phyloP scores from a whole-genome alignment of 83 land plant species.

The Picea abies region DNA sequence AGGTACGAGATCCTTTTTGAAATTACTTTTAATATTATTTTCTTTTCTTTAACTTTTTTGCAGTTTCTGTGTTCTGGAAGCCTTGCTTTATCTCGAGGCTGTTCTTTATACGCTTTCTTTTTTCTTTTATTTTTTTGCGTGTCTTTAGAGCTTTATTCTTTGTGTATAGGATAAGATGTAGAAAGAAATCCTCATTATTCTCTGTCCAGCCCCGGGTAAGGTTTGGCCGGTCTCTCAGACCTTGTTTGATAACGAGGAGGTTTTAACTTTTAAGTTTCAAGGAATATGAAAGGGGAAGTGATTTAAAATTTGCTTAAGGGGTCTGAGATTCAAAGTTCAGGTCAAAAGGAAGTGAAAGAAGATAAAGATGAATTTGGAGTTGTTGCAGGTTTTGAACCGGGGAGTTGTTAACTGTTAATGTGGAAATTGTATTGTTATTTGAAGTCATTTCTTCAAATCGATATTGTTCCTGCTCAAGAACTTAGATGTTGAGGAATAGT shows the following conservation, averaged over 20 bases:
- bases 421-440: background rate
- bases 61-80: background rate
- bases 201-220: background rate
- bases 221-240: background rate
- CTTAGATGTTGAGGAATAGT: background rate
- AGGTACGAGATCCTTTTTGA: background rate
- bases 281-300: background rate
- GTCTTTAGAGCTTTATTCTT: background rate
- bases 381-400: background rate
- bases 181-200: background rate
- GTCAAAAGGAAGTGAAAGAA: background rate
- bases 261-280: background rate
- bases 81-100: constrained; percentile 2
- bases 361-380: background rate
- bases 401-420: too few species aligned
- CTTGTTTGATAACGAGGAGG: background rate
- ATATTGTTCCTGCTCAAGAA: background rate
- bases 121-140: background rate
- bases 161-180: background rate
- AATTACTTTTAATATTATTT: background rate
- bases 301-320: background rate
- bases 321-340: background rate
- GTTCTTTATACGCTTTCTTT: background rate
- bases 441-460: background rate
- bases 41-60: background rate